Evolutionary conservation across 108 stramenopile genomes (phyloP).

Genomic region (Stephanodiscus triporus): DNA sequence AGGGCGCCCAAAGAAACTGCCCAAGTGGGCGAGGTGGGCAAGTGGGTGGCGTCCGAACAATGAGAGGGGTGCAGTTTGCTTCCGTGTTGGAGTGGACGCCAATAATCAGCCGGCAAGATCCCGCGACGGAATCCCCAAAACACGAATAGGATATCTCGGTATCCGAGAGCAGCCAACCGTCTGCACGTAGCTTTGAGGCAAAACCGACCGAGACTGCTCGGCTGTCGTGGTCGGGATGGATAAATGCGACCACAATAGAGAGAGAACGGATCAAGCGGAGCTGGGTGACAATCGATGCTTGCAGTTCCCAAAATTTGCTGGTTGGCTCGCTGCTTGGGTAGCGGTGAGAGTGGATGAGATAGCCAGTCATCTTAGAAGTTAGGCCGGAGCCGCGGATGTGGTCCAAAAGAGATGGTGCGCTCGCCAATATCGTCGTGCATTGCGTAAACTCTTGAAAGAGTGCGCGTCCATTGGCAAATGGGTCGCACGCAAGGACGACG

Average conservation of each 20-base stretch:
- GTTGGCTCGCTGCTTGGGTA: neutral
- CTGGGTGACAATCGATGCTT: constrained; percentile 2
- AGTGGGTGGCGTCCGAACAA: neutral
- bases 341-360: neutral
- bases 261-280: neutral
- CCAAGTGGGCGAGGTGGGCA: neutral
- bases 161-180: neutral
- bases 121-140: neutral
- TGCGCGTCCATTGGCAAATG: neutral
- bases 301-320: neutral
- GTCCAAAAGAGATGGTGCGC: neutral
- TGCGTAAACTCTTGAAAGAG: neutral
- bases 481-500: neutral
- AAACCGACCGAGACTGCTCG: neutral
- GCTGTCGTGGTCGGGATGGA: constrained; percentile 7
- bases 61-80: neutral
- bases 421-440: neutral
- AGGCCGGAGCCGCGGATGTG: neutral
- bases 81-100: neutral
- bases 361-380: neutral
- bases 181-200: neutral
- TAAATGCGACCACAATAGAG: neutral
- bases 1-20: neutral
- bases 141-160: neutral
- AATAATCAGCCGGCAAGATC: neutral